Base-by-base conservation (phyloP, 1,284 basidiomycete species). In the Phenoliferia sp. region DNA sequence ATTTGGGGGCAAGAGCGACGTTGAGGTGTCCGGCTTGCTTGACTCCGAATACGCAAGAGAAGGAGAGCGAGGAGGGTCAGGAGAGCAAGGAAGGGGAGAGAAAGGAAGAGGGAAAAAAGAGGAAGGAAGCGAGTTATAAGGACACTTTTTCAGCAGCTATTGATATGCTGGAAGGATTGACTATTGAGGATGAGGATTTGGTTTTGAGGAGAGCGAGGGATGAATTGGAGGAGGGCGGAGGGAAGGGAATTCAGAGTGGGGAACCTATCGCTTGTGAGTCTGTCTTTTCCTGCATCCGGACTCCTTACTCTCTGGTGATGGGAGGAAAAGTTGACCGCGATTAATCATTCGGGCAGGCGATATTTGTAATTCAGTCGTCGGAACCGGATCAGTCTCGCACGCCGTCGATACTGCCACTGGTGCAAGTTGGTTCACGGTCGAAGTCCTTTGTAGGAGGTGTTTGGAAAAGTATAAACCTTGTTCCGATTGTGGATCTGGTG, bases 61-160 rank as follows among this genome's bases (percentile, higher is more conserved):
- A n/a, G n/a, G n/a, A n/a, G n/a, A n/a, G n/a, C n/a, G n/a, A n/a
- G n/a, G n/a, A n/a, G n/a, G n/a, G n/a, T n/a, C n/a, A n/a, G n/a
- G n/a, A n/a, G n/a, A n/a, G n/a, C n/a, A n/a, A n/a, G n/a, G n/a
- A n/a, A n/a, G n/a, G n/a, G n/a, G n/a, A n/a, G n/a, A n/a, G n/a
- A n/a, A n/a, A n/a, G n/a, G n/a, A n/a, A n/a, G n/a, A n/a, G n/a
- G n/a, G n/a, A n/a, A n/a, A n/a, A n/a, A 19, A 7, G 7, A 52
- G 17, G 28, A 7, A 26, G 48, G 48, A 52, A 52, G 22, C 48
- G 17, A 52, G 36, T 31, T 68, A 68, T 36, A 33, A 50, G 6
- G 67, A 68, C 32, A 68, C 67, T 15, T 33, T 68, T 22, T 64
- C 63, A 31, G 67, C 67, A 7, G 67, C 67, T 29, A 55, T 68